Evolutionary conservation across 495 filamentous ascomycete species (phyloP), one percentile per base, ranked within the genome.

Genomic region (Neurospora sp.): DNA sequence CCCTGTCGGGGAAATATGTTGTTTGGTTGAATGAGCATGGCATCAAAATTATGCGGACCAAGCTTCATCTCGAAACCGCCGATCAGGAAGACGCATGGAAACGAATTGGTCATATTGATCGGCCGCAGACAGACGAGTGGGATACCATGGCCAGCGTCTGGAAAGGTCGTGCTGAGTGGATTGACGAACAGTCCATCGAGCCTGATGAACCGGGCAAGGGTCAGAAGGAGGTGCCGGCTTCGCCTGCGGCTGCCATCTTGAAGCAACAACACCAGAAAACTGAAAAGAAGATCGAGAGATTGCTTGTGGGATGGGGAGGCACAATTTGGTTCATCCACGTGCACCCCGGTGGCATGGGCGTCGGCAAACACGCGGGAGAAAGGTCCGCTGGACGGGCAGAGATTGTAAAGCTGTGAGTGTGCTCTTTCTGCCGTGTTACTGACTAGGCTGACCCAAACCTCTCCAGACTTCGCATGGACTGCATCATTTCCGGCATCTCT

Each of bases 281-380:
- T 71, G 79, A 80, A 73, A 84, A 86, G 77, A 81, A 48, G 39
- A 80, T 89, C 16, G 96, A 99, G 82, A 93, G 95, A 76, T 82
- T 98, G 42, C 84, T 98, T 11, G 90, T 98, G 66, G 96, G 96
- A 23, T 99, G 96, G 96, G 96, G 95, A 73, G 92, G 92, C 72
- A 97, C 92, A 9, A 92, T 97, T 46, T 99, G 96, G 96, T 90
- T 98, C 44, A 89, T 98, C 71, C 92, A 97, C 79, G 90, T 99
- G 5, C 91, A 94, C 79, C 91, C 93, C 5, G 91, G 93, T n/a
- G 87, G 89, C 23, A 78, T 88, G 70, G 88, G 88, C 11, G 83
- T 88, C 59, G 91, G 89, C 35, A 94, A 90, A 78, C 86, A 91
- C 72, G 88, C 86, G 16, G 90, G 91, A 48, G 90, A 93, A 77